Evolutionary conservation across 1,284 basidiomycete species (phyloP).

Genomic region (Ustilago lituana): DNA sequence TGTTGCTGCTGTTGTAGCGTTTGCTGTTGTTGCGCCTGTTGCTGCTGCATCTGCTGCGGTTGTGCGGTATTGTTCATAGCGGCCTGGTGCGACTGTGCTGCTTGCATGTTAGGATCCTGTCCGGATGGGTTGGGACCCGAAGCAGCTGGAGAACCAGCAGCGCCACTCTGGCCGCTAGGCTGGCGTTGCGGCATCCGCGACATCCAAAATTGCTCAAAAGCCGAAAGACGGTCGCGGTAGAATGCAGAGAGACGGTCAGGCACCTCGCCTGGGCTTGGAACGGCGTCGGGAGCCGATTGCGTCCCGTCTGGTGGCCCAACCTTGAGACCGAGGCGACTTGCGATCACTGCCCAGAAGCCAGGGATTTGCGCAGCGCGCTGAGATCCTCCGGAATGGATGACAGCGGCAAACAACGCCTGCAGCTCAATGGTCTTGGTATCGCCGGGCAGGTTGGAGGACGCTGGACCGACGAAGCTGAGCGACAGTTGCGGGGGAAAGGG

Average conservation of each 20-base stretch:
- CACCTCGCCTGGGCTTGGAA: slow-evolving; percentile 53
- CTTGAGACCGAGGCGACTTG: slow-evolving; percentile 56
- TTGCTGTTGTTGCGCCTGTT: slow-evolving; percentile 24
- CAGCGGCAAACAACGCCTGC: slow-evolving; percentile 55
- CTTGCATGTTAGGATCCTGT: slow-evolving; percentile 14
- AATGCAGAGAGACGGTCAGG: slow-evolving; percentile 58
- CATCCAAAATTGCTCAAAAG: slow-evolving; percentile 63
- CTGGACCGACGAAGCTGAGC: slow-evolving; percentile 55
- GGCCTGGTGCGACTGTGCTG: slow-evolving; percentile 10
- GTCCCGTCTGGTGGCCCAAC: slow-evolving; percentile 45
- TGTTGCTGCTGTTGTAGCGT: slow-evolving; percentile 12
- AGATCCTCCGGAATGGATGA: slow-evolving; percentile 56
- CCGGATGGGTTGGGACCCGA: slow-evolving; percentile 6
- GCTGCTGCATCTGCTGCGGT: slow-evolving; percentile 17
- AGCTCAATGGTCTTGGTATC: slow-evolving; percentile 59
- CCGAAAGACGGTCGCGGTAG: slow-evolving; percentile 53
- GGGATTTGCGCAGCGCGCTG: slow-evolving; percentile 45
- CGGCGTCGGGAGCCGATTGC: slow-evolving; percentile 41
- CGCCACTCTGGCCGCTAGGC: slow-evolving; percentile 28
- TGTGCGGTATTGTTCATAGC: background rate
- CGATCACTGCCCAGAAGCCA: slow-evolving; percentile 61
- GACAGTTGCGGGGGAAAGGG: slow-evolving; percentile 47
- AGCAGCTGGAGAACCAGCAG: slow-evolving; percentile 32
- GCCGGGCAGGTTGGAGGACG: slow-evolving; percentile 40
- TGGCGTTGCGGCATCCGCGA: slow-evolving; percentile 52